Percentiles rank a stretch among this genome's conserved stretches.
Evolutionary conservation across 208 protist species (phyloP).

Genomic region (Leishmania major): DNA sequence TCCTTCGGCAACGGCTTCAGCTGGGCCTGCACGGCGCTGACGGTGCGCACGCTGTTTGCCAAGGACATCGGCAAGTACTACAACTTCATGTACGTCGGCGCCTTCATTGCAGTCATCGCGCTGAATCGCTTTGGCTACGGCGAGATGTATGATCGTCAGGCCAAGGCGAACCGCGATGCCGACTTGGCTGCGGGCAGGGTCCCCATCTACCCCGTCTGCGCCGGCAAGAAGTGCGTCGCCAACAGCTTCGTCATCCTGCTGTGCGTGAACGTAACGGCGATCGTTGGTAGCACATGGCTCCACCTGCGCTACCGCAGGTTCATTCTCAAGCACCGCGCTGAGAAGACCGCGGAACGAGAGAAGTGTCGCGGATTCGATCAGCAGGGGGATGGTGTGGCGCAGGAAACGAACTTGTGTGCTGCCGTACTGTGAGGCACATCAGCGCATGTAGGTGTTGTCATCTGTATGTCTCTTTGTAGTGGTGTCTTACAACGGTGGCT

Average conservation of each 20-base stretch:
- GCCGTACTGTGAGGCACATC: too few species aligned
- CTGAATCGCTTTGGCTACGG: constrained; percentile 73
- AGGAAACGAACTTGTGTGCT: too few species aligned
- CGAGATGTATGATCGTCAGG: constrained; percentile 58
- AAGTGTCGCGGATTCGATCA: too few species aligned
- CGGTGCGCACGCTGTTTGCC: constrained; percentile 47
- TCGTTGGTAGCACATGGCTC: constrained; percentile 34
- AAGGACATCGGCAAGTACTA: constrained; percentile 80
- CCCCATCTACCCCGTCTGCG: constrained; percentile 44
- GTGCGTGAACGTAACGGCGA: constrained; percentile 50
- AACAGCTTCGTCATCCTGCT: constrained; percentile 49
- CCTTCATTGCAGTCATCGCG: constrained; percentile 52
- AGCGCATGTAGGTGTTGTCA: too few species aligned
- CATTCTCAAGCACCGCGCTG: constrained; percentile 28
- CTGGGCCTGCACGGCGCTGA: constrained; percentile 58
- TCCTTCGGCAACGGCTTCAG: constrained; percentile 66
- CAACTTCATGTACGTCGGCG: constrained; percentile 68
- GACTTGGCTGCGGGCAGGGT: constrained; percentile 16
- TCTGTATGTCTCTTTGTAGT: too few species aligned
- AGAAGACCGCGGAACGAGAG: constrained; percentile 14
- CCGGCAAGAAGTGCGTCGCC: constrained; percentile 41
- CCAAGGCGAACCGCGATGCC: constrained; percentile 31
- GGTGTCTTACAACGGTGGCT: too few species aligned
- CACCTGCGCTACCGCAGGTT: constrained; percentile 64
- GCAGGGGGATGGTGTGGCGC: too few species aligned